Evolutionary conservation across 352 stramenopile genomes (phyloP).

Genomic region (Globisporangium alternatum): DNA sequence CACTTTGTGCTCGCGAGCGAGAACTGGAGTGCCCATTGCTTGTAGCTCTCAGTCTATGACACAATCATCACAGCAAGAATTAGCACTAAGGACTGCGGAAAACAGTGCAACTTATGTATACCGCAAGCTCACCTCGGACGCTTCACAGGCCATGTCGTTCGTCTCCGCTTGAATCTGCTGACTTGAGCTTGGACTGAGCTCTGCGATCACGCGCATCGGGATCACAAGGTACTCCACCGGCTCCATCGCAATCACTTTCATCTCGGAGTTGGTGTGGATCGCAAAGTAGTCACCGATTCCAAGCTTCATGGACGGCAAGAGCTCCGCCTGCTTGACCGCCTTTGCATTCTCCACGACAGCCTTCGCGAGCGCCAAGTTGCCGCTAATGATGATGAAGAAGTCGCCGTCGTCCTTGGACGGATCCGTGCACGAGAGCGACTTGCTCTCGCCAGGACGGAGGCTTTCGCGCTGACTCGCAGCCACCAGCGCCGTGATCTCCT

Average conservation of each 20-base stretch:
- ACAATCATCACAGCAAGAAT: not conserved
- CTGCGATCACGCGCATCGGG: conserved; percentile 37
- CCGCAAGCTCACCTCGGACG: conserved; percentile 32
- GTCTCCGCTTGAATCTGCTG: conserved; percentile 43
- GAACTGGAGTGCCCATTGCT: conserved; percentile 71
- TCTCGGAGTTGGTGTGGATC: conserved; percentile 31
- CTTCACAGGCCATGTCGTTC: conserved; percentile 28
- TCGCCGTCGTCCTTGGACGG: conserved; percentile 22
- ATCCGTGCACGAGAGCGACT: conserved; percentile 26
- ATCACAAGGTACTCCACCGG: conserved; percentile 59
- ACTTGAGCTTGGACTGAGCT: conserved; percentile 27
- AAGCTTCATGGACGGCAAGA: conserved; percentile 55
- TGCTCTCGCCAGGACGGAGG: conserved; percentile 51
- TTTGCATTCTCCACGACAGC: conserved; percentile 31
- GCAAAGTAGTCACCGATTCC: conserved; percentile 72
- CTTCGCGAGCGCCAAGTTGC: conserved; percentile 40
- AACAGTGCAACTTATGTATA: not conserved
- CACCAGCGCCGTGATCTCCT: conserved; percentile 54
- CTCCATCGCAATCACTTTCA: conserved; percentile 72
- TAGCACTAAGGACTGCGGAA: not conserved
- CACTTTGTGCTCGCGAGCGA: conserved; percentile 40
- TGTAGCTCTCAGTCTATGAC: conserved; percentile 65
- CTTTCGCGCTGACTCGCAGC: conserved; percentile 35
- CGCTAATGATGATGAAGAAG: conserved; percentile 71
- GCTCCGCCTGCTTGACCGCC: conserved; percentile 45